These are phyloP conservation scores for Leersia perrieri DNA, from an alignment of 176 grass and related monocot genomes.

Conservation along the genomic window DNA sequence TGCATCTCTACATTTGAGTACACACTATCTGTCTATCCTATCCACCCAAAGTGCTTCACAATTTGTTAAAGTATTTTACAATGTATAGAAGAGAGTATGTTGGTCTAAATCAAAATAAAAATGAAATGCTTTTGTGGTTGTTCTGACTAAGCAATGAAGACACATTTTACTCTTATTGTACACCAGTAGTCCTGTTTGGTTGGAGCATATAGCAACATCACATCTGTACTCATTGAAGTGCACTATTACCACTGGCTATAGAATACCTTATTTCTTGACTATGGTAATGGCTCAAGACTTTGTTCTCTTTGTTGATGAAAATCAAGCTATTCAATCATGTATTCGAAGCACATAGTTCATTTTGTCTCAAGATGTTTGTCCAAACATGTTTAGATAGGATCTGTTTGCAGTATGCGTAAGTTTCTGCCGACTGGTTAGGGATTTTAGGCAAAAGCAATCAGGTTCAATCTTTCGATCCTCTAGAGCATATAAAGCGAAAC, in stretches of 20 bases:
- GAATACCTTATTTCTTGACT: not conserved
- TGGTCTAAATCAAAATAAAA: not conserved
- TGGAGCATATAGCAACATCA: not conserved
- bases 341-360: not conserved
- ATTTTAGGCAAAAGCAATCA: too few relatives aligned
- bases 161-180: not conserved
- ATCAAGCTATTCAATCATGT: not conserved
- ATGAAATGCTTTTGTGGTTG: not conserved
- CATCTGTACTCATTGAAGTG: not conserved
- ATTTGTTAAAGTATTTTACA: not conserved
- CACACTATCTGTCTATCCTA: too few relatives aligned
- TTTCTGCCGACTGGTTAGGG: not conserved
- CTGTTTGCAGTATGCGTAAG: not conserved
- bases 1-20: not conserved
- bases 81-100: not conserved
- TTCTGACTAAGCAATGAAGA: not conserved
- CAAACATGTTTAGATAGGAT: not conserved
- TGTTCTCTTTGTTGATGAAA: not conserved
- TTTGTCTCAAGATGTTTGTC: not conserved
- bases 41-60: not conserved
- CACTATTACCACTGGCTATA: not conserved
- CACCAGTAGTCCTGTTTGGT: not conserved
- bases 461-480: too few relatives aligned
- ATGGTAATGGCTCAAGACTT: not conserved
- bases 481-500: too few relatives aligned